Conservation (phyloP, 805 yeast genomes). For the Saccharomycodes ludwigii region DNA sequence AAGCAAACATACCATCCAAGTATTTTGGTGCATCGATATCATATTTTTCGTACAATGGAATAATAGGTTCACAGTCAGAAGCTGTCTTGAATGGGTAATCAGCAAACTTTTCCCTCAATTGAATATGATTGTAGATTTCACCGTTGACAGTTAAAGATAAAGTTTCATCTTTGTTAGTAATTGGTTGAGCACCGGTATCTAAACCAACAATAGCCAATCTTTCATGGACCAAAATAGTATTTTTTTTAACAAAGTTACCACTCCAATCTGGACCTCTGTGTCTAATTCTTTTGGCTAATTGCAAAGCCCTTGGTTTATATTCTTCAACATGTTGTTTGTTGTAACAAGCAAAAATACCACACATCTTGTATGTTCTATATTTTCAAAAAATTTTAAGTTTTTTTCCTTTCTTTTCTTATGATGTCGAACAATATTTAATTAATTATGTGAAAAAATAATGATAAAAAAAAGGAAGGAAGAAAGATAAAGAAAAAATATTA, state of each 20-base stretch:
- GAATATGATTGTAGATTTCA: constrained; percentile 94
- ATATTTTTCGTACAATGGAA: constrained; percentile 80
- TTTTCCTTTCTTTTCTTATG: too few relatives aligned
- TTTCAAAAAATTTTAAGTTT: neutral
- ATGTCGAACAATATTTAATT: too few relatives aligned
- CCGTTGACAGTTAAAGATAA: constrained; percentile 84
- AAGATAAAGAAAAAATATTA: neutral
- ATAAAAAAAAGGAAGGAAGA: neutral
- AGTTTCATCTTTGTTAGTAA: constrained; percentile 65
- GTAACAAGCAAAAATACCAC: constrained; percentile 95
- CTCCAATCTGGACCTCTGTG: constrained; percentile 99
- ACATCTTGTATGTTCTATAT: constrained; percentile 39
- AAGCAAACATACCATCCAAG: constrained; percentile 97
- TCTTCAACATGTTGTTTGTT: constrained; percentile 66
- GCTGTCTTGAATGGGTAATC: constrained; percentile 74
- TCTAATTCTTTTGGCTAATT: constrained; percentile 83
- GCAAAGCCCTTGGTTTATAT: constrained; percentile 81
- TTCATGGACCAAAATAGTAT: constrained; percentile 83
- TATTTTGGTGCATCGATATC: constrained; percentile 84
- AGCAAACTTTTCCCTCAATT: constrained; percentile 61
- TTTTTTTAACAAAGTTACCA: constrained; percentile 71
- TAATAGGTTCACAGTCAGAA: constrained; percentile 95
- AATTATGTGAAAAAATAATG: neutral
- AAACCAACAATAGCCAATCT: constrained; percentile 96
- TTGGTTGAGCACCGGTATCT: constrained; percentile 97